phyloP scores from a whole-genome alignment of 352 stramenopile species.

The Phytophthora constricta region DNA sequence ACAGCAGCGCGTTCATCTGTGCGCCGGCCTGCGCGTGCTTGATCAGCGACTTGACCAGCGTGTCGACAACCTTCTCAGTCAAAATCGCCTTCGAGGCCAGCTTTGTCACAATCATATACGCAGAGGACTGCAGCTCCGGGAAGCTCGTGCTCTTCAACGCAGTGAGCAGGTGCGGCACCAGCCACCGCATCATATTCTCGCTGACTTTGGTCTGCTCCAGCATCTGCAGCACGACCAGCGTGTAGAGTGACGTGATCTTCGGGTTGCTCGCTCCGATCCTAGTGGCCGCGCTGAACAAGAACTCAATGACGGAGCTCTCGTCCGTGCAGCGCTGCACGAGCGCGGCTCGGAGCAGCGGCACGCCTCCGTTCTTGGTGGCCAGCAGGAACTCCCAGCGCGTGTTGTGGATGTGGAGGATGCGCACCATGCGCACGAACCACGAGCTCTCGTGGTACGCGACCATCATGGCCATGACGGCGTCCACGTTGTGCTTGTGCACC shows the following conservation, averaged over 20 bases:
- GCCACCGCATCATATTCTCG: conserved; percentile 78
- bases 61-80: conserved; percentile 74
- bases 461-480: conserved; percentile 82
- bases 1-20: conserved; percentile 80
- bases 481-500: conserved; percentile 87
- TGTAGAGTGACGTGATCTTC: conserved; percentile 89
- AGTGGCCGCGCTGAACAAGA: conserved; percentile 67
- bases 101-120: conserved; percentile 89
- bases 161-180: conserved; percentile 76
- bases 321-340: conserved; percentile 80
- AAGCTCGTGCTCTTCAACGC: conserved; percentile 72
- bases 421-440: conserved; percentile 88
- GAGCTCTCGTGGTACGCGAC: conserved; percentile 87
- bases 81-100: conserved; percentile 81
- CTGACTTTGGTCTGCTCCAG: conserved; percentile 70
- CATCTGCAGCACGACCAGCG: conserved; percentile 80
- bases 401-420: conserved; percentile 79
- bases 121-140: conserved; percentile 80
- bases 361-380: conserved; percentile 70
- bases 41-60: conserved; percentile 75
- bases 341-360: conserved; percentile 67
- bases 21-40: conserved; percentile 74
- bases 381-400: conserved; percentile 88
- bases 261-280: conserved; percentile 70
- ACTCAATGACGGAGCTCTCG: conserved; percentile 79